phyloP scores from a whole-genome alignment of 805 yeast genomes.

The Lipomyces starkeyi region DNA sequence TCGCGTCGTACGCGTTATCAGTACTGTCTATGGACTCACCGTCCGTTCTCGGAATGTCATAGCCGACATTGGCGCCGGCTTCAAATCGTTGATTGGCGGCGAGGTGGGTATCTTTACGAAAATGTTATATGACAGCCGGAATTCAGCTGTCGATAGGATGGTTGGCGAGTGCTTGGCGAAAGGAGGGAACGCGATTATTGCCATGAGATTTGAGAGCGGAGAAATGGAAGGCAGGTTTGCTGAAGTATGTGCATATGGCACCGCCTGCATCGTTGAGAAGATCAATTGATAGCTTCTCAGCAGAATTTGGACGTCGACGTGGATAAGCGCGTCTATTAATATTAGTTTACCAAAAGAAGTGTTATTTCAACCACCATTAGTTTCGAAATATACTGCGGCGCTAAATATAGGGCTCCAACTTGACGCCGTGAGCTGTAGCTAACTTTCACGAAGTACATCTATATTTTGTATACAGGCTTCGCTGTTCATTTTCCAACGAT shows the following conservation, averaged over 20 bases:
- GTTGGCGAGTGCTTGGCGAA: slow-evolving; percentile 1
- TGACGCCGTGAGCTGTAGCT: too few relatives aligned
- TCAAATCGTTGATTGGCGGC: not conserved
- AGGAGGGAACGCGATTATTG: slow-evolving; percentile 4
- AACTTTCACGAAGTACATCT: too few relatives aligned
- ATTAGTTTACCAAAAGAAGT: not conserved
- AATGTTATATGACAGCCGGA: not conserved
- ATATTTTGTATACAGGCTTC: too few relatives aligned
- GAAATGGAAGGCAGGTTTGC: not conserved
- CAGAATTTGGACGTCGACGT: not conserved
- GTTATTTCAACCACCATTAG: not conserved
- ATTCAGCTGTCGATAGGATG: slow-evolving; percentile 3
- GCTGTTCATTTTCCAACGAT: too few relatives aligned
- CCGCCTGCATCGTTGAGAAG: slow-evolving; percentile 1
- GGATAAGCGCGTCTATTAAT: too few relatives aligned
- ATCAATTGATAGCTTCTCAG: not conserved
- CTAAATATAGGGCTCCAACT: too few relatives aligned
- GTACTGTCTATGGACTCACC: not conserved
- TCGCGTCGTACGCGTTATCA: not conserved
- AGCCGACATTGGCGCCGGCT: not conserved
- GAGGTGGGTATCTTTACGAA: not conserved
- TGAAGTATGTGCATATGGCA: slow-evolving; percentile 3
- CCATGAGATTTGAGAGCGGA: not conserved
- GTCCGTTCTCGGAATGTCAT: not conserved
- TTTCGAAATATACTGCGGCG: too few relatives aligned